Evolutionary conservation across 2,329 filamentous ascomycete genomes (phyloP), one percentile per base, ranked within the genome.

Genomic region (Xylariaceae sp.): DNA sequence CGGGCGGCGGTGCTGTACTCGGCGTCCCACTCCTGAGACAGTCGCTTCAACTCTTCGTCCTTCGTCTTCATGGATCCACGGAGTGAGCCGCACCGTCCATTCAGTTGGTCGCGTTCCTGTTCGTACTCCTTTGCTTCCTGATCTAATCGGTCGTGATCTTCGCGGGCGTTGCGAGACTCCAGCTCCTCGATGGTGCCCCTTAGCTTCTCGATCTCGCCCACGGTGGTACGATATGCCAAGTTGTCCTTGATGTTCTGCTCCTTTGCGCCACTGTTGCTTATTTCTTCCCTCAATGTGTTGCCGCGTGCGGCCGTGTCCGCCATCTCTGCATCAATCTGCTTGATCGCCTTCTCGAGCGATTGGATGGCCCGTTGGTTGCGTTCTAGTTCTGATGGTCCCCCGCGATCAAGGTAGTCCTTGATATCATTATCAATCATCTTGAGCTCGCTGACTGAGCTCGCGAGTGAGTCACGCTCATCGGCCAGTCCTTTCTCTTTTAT

Each of bases 191-290:
- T 89, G 39, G 92, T 83, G 13, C 59, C 57, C 35, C 75, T 65
- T 5, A 95, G 71, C 4, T 64, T 65, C 26, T 84, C 71, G 2
- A 95, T 68, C 23, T 80, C 71, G 35, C 77, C 73, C 36, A 77
- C 68, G 40, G 84, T 81, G 53, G 82, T 81, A 37, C 92, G 83
- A 56, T 88, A 94, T 42, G 80, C 80, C 32, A 96, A 65, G 50
- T 98, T 98, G 55, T 96, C 88, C 15, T 70, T 70, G 47, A 98
- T 94, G 43, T 85, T 88, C 49, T 85, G 82, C 61, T 88, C 90
- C 36, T 80, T 89, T 38, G 80, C 77, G 43, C 89, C 83, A 36
- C 85, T 83, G 50, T 88, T 86, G 47, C 79, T 77, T 32, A 89
- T 72, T 33, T 87, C 80, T 31, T 83, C 75, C 44, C 83, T 82